A percentile compares a stretch with the other conserved stretches of the same genome.
Evolutionary conservation across 2,329 filamentous ascomycete species (phyloP).

Genomic region (Aspergillus caelatus): DNA sequence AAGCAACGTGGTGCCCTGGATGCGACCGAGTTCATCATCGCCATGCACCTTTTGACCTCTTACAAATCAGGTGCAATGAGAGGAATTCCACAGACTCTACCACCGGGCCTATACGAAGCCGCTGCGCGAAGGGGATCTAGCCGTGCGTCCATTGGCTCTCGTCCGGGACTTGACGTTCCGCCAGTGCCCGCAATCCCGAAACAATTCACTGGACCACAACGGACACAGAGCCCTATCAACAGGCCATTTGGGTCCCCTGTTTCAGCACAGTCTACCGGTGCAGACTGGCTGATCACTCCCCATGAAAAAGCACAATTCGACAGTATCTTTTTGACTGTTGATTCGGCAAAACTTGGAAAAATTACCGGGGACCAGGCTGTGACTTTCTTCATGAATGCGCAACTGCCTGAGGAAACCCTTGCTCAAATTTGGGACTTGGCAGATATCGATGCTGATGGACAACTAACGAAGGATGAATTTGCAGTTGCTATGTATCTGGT

Average conservation of each 20-base stretch:
- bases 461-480: slow-evolving; percentile 85
- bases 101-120: slow-evolving; percentile 85
- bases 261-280: slow-evolving; percentile 58
- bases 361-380: slow-evolving; percentile 96
- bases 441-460: slow-evolving; percentile 88
- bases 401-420: slow-evolving; percentile 81
- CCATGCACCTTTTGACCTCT: slow-evolving; percentile 94
- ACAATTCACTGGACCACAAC: slow-evolving; percentile 69
- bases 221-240: slow-evolving; percentile 63
- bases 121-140: slow-evolving; percentile 69
- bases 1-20: slow-evolving; percentile 88
- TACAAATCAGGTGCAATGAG: slow-evolving; percentile 83
- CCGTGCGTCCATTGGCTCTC: slow-evolving; percentile 55
- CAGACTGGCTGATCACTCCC: slow-evolving; percentile 80
- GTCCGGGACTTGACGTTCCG: slow-evolving; percentile 51
- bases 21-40: slow-evolving; percentile 91
- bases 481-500: slow-evolving; percentile 98
- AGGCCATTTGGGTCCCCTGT: slow-evolving; percentile 54
- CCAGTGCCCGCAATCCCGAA: slow-evolving; percentile 73
- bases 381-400: slow-evolving; percentile 88
- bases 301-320: slow-evolving; percentile 89
- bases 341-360: slow-evolving; percentile 76
- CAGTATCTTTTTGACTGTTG: slow-evolving; percentile 78
- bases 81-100: slow-evolving; percentile 76
- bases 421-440: slow-evolving; percentile 97